A percentile compares a stretch with the other conserved stretches of the same genome.
phyloP scores from a whole-genome alignment of 495 filamentous ascomycete genomes.

The Penicillium robsamsonii region DNA sequence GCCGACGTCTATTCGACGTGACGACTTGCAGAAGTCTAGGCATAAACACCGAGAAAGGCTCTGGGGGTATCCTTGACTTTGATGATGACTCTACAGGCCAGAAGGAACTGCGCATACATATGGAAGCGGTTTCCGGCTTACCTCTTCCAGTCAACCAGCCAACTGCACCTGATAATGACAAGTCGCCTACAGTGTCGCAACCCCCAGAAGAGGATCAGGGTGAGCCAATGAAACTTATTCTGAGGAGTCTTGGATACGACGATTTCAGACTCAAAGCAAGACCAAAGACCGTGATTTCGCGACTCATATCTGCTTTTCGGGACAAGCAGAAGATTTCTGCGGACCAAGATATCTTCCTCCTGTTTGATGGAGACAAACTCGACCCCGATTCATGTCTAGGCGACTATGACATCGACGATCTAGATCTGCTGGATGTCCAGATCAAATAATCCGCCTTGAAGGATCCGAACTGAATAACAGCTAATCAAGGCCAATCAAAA shows the following conservation, averaged over 20 bases:
- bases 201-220: constrained; percentile 24
- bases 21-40: constrained; percentile 69
- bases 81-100: constrained; percentile 33
- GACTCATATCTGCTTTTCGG: constrained; percentile 54
- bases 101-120: constrained; percentile 46
- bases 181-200: neutral
- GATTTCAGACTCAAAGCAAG: constrained; percentile 60
- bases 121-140: constrained; percentile 71
- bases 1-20: constrained; percentile 66
- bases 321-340: constrained; percentile 40
- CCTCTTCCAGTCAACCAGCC: constrained; percentile 23
- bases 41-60: constrained; percentile 44
- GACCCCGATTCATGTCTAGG: constrained; percentile 57
- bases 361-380: constrained; percentile 79
- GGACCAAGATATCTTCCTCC: constrained; percentile 57
- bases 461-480: neutral
- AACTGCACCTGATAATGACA: constrained; percentile 1
- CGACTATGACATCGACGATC: constrained; percentile 74
- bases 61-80: constrained; percentile 25
- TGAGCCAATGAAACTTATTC: constrained; percentile 49
- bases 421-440: constrained; percentile 76
- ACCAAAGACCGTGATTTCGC: constrained; percentile 53
- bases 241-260: constrained; percentile 55
- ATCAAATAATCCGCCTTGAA: constrained; percentile 41
- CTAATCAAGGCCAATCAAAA: constrained; percentile 1